Evolutionary conservation across 805 yeast species (phyloP).

Genomic region (Yamadazyma nakazawae): DNA sequence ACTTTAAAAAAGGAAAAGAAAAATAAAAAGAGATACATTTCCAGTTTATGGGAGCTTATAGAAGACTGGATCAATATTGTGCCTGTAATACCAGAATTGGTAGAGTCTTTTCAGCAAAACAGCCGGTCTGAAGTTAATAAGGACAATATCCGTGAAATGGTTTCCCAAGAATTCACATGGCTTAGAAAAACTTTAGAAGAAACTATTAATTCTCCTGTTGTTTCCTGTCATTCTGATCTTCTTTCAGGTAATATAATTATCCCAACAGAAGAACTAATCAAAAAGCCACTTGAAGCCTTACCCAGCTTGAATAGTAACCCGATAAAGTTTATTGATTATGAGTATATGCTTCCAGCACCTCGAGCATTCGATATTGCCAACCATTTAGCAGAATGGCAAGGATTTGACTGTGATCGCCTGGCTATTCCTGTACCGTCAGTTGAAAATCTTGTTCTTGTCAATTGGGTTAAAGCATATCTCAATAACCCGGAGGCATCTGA

Average conservation of each 20-base stretch:
- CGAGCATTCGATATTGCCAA: slow-evolving; percentile 73
- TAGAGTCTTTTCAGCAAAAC: slow-evolving; percentile 35
- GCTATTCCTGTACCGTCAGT: slow-evolving; percentile 54
- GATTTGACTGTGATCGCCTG: slow-evolving; percentile 63
- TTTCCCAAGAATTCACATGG: slow-evolving; percentile 56
- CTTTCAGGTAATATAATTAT: slow-evolving; percentile 71
- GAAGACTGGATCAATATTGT: slow-evolving; percentile 61
- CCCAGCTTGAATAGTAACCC: slow-evolving; percentile 31
- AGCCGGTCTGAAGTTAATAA: slow-evolving; percentile 19
- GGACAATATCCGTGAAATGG: slow-evolving; percentile 32
- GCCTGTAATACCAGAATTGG: slow-evolving; percentile 46
- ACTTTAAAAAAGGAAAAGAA: slow-evolving; percentile 1
- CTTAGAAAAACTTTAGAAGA: slow-evolving; percentile 37
- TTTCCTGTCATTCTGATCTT: slow-evolving; percentile 68
- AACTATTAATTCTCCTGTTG: slow-evolving; percentile 45
- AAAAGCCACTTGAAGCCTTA: slow-evolving; percentile 9
- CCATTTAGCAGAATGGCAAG: slow-evolving; percentile 80
- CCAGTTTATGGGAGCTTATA: slow-evolving; percentile 58
- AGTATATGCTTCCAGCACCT: slow-evolving; percentile 69
- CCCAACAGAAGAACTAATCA: slow-evolving; percentile 33
- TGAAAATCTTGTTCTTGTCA: slow-evolving; percentile 42
- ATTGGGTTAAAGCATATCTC: slow-evolving; percentile 61
- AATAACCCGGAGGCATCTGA: slow-evolving; percentile 25
- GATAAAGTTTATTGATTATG: slow-evolving; percentile 65
- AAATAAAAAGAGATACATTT: slow-evolving; percentile 29